Base-by-base conservation (phyloP, 2,329 filamentous ascomycete species). In the Corinectria fuckeliana region DNA sequence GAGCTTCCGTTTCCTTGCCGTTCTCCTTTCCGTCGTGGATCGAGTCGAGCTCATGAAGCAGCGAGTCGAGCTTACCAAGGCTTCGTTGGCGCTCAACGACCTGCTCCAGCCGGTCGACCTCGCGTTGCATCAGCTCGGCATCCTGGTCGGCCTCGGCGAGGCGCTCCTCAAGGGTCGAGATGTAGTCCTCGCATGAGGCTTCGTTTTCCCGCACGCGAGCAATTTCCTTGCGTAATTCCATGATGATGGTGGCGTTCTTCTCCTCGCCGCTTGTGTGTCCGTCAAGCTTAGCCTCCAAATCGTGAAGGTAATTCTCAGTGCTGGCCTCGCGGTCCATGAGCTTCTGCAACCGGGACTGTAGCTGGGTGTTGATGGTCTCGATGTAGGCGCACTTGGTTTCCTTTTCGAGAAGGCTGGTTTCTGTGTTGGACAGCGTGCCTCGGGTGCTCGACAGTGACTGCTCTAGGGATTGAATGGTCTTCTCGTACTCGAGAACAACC, bases 61-160 rank as follows among this genome's bases (percentile, higher is more conserved):
- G 84, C 52, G 91, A 96, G 73, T 99, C 95, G 3, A 99, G 85
- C 76, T 97, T 96, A 38, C 95, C 95, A 3, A 99, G 86, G 74
- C 93, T 97, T 60, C 95, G 87, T 76, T 99, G 95, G 48, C 96
- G 91, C 76, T 98, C 94, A 50, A 99, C 88, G 7, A 99, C 92
- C 75, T 97, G 92, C 76, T 98, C 95, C 11, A 99, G 82, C 30
- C 94, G 88, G 71, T 97, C 92, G 63, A 99, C 91, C 72, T 99
- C 95, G 32, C 94, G 91, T 75, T 97, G 93, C 94, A 99, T 97
- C 61, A 97, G 81, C 74, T 98, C 95, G 64, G 92, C 88, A 73
- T 99, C 95, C 75, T 98, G 94, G 71, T 99, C 95, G 2, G 94
- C 90, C 76, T 99, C 95, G 1, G 95, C 95, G 8, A 99, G 85